phyloP scores from a whole-genome alignment of 352 stramenopile species.

The Aphanomyces astaci region DNA sequence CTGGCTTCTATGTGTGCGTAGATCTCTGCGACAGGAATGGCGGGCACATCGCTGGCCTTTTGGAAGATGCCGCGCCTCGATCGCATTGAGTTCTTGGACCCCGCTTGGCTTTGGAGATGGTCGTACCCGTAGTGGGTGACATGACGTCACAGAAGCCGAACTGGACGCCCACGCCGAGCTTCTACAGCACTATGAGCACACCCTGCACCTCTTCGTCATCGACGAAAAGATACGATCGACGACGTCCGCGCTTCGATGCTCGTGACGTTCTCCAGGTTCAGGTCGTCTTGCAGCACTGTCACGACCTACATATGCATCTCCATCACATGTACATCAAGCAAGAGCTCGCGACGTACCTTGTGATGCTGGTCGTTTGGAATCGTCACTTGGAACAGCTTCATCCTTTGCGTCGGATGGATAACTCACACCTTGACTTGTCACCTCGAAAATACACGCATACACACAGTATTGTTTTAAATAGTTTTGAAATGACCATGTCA shows the following conservation, averaged over 20 bases:
- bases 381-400: conserved; percentile 87
- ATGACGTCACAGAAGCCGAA: conserved; percentile 86
- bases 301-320: conserved; percentile 46
- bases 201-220: conserved; percentile 79
- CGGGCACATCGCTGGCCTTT: conserved; percentile 71
- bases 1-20: conserved; percentile 80
- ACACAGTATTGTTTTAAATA: no score
- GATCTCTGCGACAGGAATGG: conserved; percentile 80
- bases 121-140: conserved; percentile 76
- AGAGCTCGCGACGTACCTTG: conserved; percentile 32
- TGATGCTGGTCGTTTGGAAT: conserved; percentile 75
- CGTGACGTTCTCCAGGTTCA: conserved; percentile 76
- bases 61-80: conserved; percentile 65
- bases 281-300: conserved; percentile 67
- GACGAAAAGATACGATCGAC: conserved; percentile 80
- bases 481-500: no score
- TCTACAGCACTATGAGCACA: conserved; percentile 74
- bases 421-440: neutral
- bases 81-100: conserved; percentile 29
- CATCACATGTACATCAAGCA: neutral
- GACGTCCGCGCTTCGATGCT: conserved; percentile 78
- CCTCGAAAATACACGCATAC: no score
- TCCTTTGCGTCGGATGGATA: conserved; percentile 18
- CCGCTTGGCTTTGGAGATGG: conserved; percentile 50
- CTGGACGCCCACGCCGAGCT: conserved; percentile 72